phyloP scores from a whole-genome alignment of 805 yeast genomes.

The Candida insectalens region DNA sequence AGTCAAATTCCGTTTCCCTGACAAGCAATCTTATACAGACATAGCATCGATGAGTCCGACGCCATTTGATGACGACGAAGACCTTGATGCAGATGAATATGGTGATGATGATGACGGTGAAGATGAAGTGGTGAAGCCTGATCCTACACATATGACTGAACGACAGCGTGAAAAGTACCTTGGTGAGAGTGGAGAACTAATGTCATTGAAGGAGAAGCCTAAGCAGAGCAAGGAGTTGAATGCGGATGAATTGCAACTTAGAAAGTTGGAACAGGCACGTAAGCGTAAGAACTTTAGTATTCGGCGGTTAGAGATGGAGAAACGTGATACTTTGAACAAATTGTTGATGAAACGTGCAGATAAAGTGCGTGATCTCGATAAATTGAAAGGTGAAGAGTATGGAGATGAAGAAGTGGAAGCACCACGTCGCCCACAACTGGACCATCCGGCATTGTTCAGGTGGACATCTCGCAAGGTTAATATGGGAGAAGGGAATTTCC shows the following conservation, averaged over 20 bases:
- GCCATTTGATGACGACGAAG: too few species aligned
- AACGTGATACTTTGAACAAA: constrained; percentile 82
- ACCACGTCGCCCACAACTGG: constrained; percentile 26
- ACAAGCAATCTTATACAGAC: too few species aligned
- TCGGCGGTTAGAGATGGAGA: constrained; percentile 82
- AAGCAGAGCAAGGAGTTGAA: constrained; percentile 48
- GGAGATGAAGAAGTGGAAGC: constrained; percentile 15
- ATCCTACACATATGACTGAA: constrained; percentile 42
- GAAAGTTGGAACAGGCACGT: constrained; percentile 82
- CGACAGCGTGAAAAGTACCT: constrained; percentile 39
- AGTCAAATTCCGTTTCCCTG: too few species aligned
- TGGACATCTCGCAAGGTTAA: constrained; percentile 26
- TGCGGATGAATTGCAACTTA: constrained; percentile 73
- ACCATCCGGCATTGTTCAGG: constrained; percentile 36
- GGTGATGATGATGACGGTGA: constrained; percentile 25
- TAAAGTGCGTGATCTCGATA: constrained; percentile 38
- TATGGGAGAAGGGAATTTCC: constrained; percentile 8
- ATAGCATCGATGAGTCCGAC: constrained; percentile 12
- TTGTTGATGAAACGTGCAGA: constrained; percentile 76
- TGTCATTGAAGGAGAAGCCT: constrained; percentile 30
- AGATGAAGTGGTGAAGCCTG: constrained; percentile 33
- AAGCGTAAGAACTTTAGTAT: constrained; percentile 78
- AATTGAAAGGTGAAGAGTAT: constrained; percentile 19
- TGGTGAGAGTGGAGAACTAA: constrained; percentile 21
- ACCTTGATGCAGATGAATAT: constrained; percentile 14